Evolutionary conservation across 805 yeast species (phyloP), one percentile per base, ranked within the genome.

Genomic region (Hanseniaspora meyeri): DNA sequence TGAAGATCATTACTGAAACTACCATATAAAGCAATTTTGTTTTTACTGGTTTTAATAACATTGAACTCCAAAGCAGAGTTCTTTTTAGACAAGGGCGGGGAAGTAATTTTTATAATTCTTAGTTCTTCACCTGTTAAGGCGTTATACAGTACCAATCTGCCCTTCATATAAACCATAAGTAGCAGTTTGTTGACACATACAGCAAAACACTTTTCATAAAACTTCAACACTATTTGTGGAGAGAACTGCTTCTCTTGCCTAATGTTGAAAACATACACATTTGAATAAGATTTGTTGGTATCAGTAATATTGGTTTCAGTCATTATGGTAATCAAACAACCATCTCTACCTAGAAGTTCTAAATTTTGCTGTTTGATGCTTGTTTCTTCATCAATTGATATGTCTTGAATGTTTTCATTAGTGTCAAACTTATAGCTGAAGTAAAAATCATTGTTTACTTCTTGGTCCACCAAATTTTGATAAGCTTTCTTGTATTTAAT

Each of bases 311-410:
- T 60, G 43, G 62, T 16, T 14, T 50, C 55, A 3, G 68, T 64
- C 49, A 63, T 43, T 0, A 68, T 46, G 5, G 68, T 65, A 3
- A 68, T 43, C 48, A 60, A 66, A 55, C 72, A 69, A 34, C 71
- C 71, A 59, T 67, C 71, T 8, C 63, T 64, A 11, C 72, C 72
- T 1, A 70, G 65, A 14, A 65, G 52, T 19, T 56, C 56, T 5
- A 59, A 29, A 58, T 66, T 60, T 54, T 63, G 70, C 29, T 63
- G 61, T 42, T 60, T 62, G 47, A 60, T 55, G 14, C 68, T 49
- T 11, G 71, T 67, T 3, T 59, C 57, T 27, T 64, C 65, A 58
- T 69, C 72, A 10, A 68, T 61, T 12, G 60, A 63, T 5, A 64
- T 36, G 31, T 64, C 19, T 40, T 56, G 51, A 24, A 56, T 50